phyloP scores from a whole-genome alignment of 441 rosid species.

The Eutrema salsugineum region DNA sequence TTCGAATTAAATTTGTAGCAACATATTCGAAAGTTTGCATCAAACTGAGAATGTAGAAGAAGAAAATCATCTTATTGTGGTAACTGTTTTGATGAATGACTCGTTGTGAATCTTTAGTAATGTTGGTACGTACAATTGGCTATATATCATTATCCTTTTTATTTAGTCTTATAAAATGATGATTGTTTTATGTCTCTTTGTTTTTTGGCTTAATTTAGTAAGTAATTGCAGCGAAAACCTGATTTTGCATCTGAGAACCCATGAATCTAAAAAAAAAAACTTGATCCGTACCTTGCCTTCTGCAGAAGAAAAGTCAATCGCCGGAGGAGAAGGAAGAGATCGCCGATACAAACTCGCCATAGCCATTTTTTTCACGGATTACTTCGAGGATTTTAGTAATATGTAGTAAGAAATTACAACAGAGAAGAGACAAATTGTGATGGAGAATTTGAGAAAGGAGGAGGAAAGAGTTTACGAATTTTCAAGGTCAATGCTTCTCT shows the following conservation, averaged over 20 bases:
- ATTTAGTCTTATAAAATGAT: too few species aligned
- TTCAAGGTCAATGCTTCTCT: too few species aligned
- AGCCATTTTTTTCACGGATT: conserved; percentile 40
- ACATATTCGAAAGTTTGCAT: too few species aligned
- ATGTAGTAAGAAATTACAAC: not conserved
- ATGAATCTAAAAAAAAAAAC: not conserved
- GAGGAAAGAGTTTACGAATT: not conserved
- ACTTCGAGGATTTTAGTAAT: not conserved
- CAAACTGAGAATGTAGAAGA: too few species aligned
- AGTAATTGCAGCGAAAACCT: not conserved
- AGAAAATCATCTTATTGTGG: too few species aligned
- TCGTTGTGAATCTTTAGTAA: too few species aligned
- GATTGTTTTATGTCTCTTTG: too few species aligned
- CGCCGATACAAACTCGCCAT: conserved; percentile 80
- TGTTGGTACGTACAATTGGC: too few species aligned
- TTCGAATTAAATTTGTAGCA: too few species aligned
- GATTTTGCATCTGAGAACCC: not conserved
- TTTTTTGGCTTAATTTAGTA: too few species aligned
- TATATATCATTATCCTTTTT: too few species aligned
- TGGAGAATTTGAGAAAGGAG: not conserved
- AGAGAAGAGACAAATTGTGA: not conserved
- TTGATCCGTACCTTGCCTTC: conserved; percentile 69
- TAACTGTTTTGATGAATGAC: too few species aligned
- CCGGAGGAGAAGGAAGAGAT: conserved; percentile 83
- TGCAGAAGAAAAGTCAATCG: conserved; percentile 77